Base-by-base conservation (phyloP, 805 yeast species). In the Komagataella populi region DNA sequence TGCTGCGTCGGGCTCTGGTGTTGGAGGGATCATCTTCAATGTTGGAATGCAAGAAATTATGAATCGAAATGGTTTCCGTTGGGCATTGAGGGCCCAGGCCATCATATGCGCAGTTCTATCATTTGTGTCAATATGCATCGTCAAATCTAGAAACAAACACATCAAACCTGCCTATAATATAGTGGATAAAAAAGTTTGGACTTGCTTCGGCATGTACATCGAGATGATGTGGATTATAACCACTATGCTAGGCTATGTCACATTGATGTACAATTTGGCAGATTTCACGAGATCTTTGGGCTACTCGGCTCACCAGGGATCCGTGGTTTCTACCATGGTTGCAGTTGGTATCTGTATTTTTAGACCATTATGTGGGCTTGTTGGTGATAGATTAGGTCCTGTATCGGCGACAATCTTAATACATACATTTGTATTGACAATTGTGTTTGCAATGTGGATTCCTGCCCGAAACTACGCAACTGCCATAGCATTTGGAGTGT, bases 211-310 rank as follows among this genome's bases (percentile, higher is more conserved):
- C 0, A 64, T 72, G 55, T 72, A 74, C 72, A 53, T 72, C 39
- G 54, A 70, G 23, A 58, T 65, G 1, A 59, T 70, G 22, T 76
- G 72, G 60, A 64, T 72, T 12, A 65, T 72, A 50, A 67, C 74
- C 48, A 73, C 83, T 8, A 65, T 78, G 63, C 70, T 81, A 55
- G 87, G 85, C 0, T 81, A 81, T 57, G 84, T 80, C 45, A 73
- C 77, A 20, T 66, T 80, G 46, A 67, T 81, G 60, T 81, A 81
- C 61, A 73, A 78, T 43, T 63, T 82, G 56, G 78, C 82, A 6
- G 80, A 80, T 55, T 80, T 76, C 57, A 78, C 86, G 8, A 69
- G 73, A 3, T 74, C 83, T 2, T 57, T 82, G 52, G 88, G 88
- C 0, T 81, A 80, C 56, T 54, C 73, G 3, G 66, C 74, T 1